Conservation (phyloP, 1,284 basidiomycete genomes). For the Xerocomus minutiporus region DNA sequence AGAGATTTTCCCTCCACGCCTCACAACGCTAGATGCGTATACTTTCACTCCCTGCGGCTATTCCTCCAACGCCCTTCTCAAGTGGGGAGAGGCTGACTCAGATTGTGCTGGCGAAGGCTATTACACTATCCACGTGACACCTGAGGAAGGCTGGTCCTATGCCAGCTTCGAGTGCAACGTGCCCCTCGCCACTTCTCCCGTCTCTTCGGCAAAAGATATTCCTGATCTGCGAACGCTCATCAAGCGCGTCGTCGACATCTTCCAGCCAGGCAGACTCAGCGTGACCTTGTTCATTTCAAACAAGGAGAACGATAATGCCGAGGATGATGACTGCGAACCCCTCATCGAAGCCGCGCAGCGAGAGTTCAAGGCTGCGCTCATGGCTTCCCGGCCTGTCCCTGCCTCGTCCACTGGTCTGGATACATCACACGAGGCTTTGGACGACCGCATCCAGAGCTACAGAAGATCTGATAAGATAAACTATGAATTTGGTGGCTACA, state of each 20-base stretch:
- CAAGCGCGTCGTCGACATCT: constrained; percentile 86
- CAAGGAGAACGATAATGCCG: constrained; percentile 46
- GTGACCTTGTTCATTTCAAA: constrained; percentile 91
- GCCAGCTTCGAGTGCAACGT: constrained; percentile 99
- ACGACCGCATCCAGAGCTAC: constrained; percentile 36
- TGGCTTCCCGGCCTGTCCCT: constrained; percentile 24
- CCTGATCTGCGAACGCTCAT: constrained; percentile 81
- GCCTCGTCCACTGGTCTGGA: constrained; percentile 17
- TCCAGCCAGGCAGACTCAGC: constrained; percentile 84
- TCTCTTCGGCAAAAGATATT: constrained; percentile 40
- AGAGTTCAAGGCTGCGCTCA: constrained; percentile 62
- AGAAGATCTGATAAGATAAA: constrained; percentile 93
- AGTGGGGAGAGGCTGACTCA: constrained; percentile 45
- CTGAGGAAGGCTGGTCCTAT: constrained; percentile 95
- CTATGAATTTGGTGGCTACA: constrained; percentile 96
- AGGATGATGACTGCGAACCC: constrained; percentile 49
- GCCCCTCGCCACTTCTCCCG: constrained; percentile 53
- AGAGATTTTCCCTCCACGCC: constrained; percentile 72
- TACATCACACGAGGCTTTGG: constrained; percentile 10
- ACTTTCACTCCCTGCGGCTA: constrained; percentile 97
- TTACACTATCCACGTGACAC: constrained; percentile 98
- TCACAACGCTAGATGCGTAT: constrained; percentile 88
- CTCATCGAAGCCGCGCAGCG: constrained; percentile 64
- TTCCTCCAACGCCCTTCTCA: constrained; percentile 90
- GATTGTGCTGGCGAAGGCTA: constrained; percentile 70